Evolutionary conservation across 2,329 filamentous ascomycete genomes (phyloP).

Genomic region (Juglanconis sp.): DNA sequence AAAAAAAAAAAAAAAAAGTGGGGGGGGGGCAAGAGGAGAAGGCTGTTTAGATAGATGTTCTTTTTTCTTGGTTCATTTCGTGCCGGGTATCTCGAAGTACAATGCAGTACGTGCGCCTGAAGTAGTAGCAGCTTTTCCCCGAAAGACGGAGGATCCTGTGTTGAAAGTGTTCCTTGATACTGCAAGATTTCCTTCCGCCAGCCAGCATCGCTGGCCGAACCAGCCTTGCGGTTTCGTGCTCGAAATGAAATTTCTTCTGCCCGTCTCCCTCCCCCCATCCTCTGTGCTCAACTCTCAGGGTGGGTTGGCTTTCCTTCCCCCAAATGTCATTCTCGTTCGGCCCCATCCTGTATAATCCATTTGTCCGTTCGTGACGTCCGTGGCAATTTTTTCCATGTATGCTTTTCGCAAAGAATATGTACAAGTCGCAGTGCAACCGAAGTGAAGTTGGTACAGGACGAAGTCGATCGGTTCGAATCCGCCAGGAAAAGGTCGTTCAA

Average conservation of each 20-base stretch:
- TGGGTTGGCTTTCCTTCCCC: background rate
- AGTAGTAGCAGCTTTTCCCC: background rate
- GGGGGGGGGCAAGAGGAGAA: no score
- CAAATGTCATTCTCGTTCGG: slow-evolving; percentile 6
- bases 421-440: slow-evolving; percentile 10
- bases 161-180: background rate
- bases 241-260: background rate
- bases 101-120: slow-evolving; percentile 4
- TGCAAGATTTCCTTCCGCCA: background rate
- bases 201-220: background rate
- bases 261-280: background rate
- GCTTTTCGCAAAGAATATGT: slow-evolving; percentile 6
- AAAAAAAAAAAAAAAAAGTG: no score
- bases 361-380: slow-evolving; percentile 13
- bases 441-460: slow-evolving; percentile 9
- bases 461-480: background rate
- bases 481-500: background rate
- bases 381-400: slow-evolving; percentile 6
- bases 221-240: background rate
- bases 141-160: background rate
- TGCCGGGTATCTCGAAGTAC: slow-evolving; percentile 9
- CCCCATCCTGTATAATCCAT: slow-evolving; percentile 8
- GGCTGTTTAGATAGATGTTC: no score
- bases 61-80: background rate
- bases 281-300: background rate